Evolutionary conservation across 257 asterid species (phyloP).

Genomic region (Solanum piurae): DNA sequence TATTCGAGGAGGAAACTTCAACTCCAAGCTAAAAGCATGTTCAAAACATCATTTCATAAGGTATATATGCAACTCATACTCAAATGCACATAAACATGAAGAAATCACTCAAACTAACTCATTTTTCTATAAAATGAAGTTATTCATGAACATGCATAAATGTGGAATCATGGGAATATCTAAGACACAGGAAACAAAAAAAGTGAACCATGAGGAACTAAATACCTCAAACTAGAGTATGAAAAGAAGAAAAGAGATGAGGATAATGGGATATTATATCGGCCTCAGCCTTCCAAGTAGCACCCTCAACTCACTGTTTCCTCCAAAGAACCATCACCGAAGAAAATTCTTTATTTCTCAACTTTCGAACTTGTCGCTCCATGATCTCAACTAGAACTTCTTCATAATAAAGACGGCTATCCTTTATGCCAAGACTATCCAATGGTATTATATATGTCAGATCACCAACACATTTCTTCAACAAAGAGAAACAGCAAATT

Average conservation of each 20-base stretch:
- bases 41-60: not conserved
- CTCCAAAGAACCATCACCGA: not conserved
- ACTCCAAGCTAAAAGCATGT: no score
- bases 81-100: not conserved
- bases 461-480: no score
- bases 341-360: not conserved
- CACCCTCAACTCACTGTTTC: not conserved
- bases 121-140: no score
- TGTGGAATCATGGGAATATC: no score
- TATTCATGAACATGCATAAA: no score
- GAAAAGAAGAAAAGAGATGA: not conserved
- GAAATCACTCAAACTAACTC: not conserved
- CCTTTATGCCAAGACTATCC: no score
- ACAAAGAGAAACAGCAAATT: no score
- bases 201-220: no score
- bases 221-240: not conserved
- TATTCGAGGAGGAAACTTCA: not conserved
- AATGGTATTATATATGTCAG: no score
- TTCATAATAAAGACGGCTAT: no score
- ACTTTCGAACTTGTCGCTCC: not conserved
- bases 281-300: not conserved
- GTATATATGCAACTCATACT: not conserved
- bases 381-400: no score
- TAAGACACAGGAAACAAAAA: no score
- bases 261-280: not conserved